A percentile compares a stretch with the other conserved stretches of the same genome.
These are phyloP conservation scores for Didymella segeticola DNA, from an alignment of 2,329 filamentous ascomycete genomes.

Conservation along the genomic window DNA sequence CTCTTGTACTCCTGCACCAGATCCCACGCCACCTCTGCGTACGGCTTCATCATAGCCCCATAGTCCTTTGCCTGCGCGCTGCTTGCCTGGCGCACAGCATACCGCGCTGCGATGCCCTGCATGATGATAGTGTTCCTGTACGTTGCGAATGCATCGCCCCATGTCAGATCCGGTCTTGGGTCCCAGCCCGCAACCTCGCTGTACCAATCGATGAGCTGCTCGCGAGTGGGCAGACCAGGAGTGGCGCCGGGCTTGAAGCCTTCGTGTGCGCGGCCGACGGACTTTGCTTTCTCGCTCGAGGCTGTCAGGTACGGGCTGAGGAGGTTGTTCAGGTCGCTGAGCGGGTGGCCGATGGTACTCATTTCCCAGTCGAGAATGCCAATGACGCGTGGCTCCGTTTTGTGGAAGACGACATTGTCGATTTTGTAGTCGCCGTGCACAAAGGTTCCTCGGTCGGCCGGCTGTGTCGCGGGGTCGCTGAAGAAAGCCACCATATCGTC, in stretches of 20 bases:
- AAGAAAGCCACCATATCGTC: conserved; percentile 83
- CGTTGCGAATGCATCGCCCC: conserved; percentile 69
- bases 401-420: conserved; percentile 73
- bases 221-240: conserved; percentile 69
- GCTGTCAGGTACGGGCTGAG: conserved; percentile 56
- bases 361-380: conserved; percentile 94
- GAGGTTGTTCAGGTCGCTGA: conserved; percentile 89
- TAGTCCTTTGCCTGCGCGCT: conserved; percentile 80
- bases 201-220: conserved; percentile 71
- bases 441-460: conserved; percentile 76
- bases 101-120: conserved; percentile 93
- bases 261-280: conserved; percentile 49
- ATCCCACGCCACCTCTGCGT: conserved; percentile 81
- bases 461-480: conserved; percentile 70
- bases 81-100: conserved; percentile 85
- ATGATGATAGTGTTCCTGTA: conserved; percentile 67
- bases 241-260: conserved; percentile 69
- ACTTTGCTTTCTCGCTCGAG: conserved; percentile 44
- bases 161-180: conserved; percentile 65
- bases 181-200: conserved; percentile 73
- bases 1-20: conserved; percentile 64
- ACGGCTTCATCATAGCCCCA: conserved; percentile 70
- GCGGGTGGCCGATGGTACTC: conserved; percentile 94
- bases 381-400: conserved; percentile 84
- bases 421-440: conserved; percentile 97